These are phyloP conservation scores for Colletotrichum zoysiae DNA, from an alignment of 2,329 filamentous ascomycete genomes.

Conservation along the genomic window DNA sequence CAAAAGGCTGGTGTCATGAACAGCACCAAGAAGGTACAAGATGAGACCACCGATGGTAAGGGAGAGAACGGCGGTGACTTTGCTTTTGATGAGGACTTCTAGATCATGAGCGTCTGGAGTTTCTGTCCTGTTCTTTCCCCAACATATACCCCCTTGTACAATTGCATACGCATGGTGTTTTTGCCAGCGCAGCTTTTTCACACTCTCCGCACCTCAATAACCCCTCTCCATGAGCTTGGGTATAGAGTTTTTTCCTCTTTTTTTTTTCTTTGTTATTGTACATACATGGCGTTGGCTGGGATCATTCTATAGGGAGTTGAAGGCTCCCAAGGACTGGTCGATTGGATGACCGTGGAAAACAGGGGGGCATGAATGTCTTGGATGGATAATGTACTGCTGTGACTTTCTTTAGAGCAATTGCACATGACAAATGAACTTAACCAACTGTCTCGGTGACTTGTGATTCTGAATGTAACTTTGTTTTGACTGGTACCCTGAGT, in stretches of 20 bases:
- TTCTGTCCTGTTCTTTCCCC: slow-evolving; percentile 39
- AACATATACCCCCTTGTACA: slow-evolving; percentile 43
- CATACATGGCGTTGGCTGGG: slow-evolving; percentile 36
- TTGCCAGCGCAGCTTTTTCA: slow-evolving; percentile 47
- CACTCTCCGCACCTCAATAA: slow-evolving; percentile 31
- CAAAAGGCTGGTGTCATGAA: slow-evolving; percentile 99
- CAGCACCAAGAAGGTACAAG: slow-evolving; percentile 81
- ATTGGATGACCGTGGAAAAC: slow-evolving; percentile 40
- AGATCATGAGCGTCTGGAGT: slow-evolving; percentile 55
- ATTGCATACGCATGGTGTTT: slow-evolving; percentile 40
- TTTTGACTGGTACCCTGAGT: not conserved
- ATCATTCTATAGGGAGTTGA: slow-evolving; percentile 35
- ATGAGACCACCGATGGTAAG: slow-evolving; percentile 62
- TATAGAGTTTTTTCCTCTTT: slow-evolving; percentile 11
- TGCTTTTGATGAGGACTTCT: slow-evolving; percentile 97
- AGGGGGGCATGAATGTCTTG: slow-evolving; percentile 39
- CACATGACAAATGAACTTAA: slow-evolving; percentile 19
- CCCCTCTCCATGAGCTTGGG: slow-evolving; percentile 17
- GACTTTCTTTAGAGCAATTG: slow-evolving; percentile 31
- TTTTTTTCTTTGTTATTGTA: slow-evolving; percentile 18
- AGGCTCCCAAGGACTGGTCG: slow-evolving; percentile 32
- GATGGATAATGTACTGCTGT: slow-evolving; percentile 39
- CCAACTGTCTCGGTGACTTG: not conserved
- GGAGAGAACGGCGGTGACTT: slow-evolving; percentile 81
- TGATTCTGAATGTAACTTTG: not conserved